Conservation (phyloP, 2,329 filamentous ascomycete genomes). For the Arthrobotrys iridis region DNA sequence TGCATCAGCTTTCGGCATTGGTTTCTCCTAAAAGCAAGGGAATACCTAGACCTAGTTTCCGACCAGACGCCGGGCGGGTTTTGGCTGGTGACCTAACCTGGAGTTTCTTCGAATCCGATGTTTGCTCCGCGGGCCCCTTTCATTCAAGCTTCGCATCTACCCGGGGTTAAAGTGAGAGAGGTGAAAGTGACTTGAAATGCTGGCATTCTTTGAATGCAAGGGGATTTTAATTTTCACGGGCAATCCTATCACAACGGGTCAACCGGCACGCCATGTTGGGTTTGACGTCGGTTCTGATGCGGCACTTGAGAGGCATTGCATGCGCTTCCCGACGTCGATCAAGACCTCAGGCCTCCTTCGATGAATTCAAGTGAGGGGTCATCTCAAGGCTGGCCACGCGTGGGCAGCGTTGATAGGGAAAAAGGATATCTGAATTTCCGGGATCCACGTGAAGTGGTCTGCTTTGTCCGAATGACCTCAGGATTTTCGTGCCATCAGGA, state of each 20-base stretch:
- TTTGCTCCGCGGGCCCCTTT: constrained; percentile 26
- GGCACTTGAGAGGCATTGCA: constrained; percentile 51
- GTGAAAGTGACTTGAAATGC: constrained; percentile 15
- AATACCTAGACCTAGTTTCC: background rate
- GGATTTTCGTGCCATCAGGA: constrained; percentile 35
- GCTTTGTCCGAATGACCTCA: constrained; percentile 22
- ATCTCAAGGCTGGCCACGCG: constrained; percentile 28
- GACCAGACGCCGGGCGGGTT: background rate
- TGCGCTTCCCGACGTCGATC: background rate
- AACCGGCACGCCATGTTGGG: background rate
- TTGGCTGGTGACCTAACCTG: constrained; percentile 18
- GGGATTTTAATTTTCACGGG: constrained; percentile 42
- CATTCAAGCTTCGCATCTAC: constrained; percentile 11
- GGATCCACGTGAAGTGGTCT: constrained; percentile 26
- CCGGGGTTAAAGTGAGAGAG: constrained; percentile 25
- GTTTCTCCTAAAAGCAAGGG: constrained; percentile 22
- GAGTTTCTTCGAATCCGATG: constrained; percentile 47
- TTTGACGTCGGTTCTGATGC: constrained; percentile 18
- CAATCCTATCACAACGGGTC: constrained; percentile 16
- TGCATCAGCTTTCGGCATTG: constrained; percentile 24
- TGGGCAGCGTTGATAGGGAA: constrained; percentile 40
- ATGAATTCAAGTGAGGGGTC: constrained; percentile 46
- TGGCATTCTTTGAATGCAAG: constrained; percentile 52
- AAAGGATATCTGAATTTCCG: constrained; percentile 5
- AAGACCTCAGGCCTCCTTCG: constrained; percentile 25